These are phyloP conservation scores for Rhizopogon vinicolor DNA, from an alignment of 768 basidiomycete genomes.

Conservation along the genomic window DNA sequence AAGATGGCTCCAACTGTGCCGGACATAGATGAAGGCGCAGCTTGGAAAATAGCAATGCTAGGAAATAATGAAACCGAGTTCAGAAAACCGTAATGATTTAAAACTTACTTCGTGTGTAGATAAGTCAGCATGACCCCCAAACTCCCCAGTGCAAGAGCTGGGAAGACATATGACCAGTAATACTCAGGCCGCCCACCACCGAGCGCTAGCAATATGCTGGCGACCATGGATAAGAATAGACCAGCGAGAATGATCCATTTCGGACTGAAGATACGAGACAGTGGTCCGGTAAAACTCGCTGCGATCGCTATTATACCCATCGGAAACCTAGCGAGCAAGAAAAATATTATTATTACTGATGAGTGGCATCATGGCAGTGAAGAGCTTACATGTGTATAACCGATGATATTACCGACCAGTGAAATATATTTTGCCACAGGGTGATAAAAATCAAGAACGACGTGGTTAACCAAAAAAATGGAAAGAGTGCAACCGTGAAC, in stretches of 20 bases:
- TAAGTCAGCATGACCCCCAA: slow-evolving; percentile 42
- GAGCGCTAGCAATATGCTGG: slow-evolving; percentile 38
- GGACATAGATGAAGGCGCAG: slow-evolving; percentile 41
- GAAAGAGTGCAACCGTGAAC: slow-evolving; percentile 31
- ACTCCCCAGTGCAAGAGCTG: slow-evolving; percentile 45
- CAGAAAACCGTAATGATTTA: neutral
- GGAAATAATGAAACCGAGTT: neutral
- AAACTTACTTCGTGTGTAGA: slow-evolving; percentile 43
- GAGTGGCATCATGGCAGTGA: slow-evolving; percentile 2
- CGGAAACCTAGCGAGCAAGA: slow-evolving; percentile 29
- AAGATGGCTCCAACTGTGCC: slow-evolving; percentile 55
- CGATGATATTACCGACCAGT: slow-evolving; percentile 36
- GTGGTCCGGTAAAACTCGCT: slow-evolving; percentile 33
- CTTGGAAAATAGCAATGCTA: slow-evolving; percentile 49
- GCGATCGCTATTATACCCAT: slow-evolving; percentile 35
- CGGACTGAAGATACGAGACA: slow-evolving; percentile 31
- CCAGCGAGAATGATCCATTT: slow-evolving; percentile 46
- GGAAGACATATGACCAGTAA: slow-evolving; percentile 47
- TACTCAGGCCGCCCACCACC: slow-evolving; percentile 33
- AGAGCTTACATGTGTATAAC: slow-evolving; percentile 34
- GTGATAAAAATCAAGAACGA: slow-evolving; percentile 30
- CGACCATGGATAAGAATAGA: slow-evolving; percentile 30
- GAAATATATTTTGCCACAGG: slow-evolving; percentile 37
- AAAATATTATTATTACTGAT: neutral
- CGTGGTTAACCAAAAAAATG: slow-evolving; percentile 38